These are phyloP conservation scores for Luvunga scandens DNA, from an alignment of 345 rosid species.

Conservation along the genomic window DNA sequence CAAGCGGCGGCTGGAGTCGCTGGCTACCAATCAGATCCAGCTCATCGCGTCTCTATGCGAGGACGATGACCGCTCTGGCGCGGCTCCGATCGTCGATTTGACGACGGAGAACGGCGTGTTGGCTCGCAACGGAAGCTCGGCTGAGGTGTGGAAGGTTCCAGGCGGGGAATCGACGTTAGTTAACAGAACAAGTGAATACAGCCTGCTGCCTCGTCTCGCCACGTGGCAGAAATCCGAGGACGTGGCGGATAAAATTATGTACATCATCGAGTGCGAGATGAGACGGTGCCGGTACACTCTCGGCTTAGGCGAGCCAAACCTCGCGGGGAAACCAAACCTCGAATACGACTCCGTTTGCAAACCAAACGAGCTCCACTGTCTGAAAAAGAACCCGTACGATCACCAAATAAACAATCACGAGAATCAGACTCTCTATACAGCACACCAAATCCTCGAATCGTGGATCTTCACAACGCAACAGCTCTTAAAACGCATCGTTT, in stretches of 20 bases:
- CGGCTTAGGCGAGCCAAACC: conserved; percentile 82
- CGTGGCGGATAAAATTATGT: conserved; percentile 57
- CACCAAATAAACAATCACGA: conserved; percentile 58
- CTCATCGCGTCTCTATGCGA: conserved; percentile 57
- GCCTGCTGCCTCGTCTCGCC: conserved; percentile 75
- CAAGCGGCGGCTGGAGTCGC: conserved; percentile 69
- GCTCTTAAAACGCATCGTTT: conserved; percentile 44
- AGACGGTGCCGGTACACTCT: conserved; percentile 70
- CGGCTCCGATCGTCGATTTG: conserved; percentile 50
- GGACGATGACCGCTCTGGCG: conserved; percentile 27
- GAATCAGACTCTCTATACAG: conserved; percentile 59
- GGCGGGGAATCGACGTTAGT: conserved; percentile 43
- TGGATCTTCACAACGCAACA: conserved; percentile 59
- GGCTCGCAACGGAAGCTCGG: conserved; percentile 46
- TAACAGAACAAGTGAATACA: conserved; percentile 56
- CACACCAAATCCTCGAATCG: conserved; percentile 79
- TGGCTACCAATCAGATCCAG: conserved; percentile 64
- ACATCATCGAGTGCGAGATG: conserved; percentile 79
- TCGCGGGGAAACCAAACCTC: conserved; percentile 70
- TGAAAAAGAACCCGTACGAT: conserved; percentile 52
- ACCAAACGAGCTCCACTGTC: conserved; percentile 54
- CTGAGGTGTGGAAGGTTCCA: conserved; percentile 66
- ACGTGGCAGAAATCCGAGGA: conserved; percentile 77
- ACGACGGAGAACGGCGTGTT: conserved; percentile 40
- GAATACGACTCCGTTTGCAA: conserved; percentile 78